phyloP scores from a whole-genome alignment of 352 stramenopile genomes.

The Phytophthora lateralis region DNA sequence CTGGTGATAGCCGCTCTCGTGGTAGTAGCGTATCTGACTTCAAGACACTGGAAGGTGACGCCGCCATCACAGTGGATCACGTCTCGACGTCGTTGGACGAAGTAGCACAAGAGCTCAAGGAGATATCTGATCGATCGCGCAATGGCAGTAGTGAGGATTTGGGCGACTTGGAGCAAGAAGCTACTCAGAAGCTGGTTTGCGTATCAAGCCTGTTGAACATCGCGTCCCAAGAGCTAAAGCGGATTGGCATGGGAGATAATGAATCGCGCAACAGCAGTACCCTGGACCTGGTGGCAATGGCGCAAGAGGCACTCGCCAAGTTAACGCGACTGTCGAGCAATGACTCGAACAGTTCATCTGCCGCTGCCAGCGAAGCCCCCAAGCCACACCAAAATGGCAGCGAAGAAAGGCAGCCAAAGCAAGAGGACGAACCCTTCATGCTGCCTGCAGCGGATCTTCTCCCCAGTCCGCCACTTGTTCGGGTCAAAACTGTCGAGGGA shows the following conservation, averaged over 20 bases:
- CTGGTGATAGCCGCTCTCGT: conserved; percentile 23
- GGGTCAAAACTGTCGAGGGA: conserved; percentile 8
- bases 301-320: conserved; percentile 26
- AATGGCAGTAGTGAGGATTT: conserved; percentile 20
- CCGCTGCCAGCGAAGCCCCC: conserved; percentile 1
- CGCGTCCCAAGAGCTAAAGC: conserved; percentile 49
- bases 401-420: neutral
- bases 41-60: conserved; percentile 15
- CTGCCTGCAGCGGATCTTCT: conserved; percentile 1
- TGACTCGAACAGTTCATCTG: neutral
- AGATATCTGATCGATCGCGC: conserved; percentile 28
- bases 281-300: conserved; percentile 28
- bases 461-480: neutral
- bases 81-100: conserved; percentile 40
- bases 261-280: conserved; percentile 21
- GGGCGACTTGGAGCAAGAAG: conserved; percentile 20
- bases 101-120: conserved; percentile 41
- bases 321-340: conserved; percentile 19
- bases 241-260: conserved; percentile 41
- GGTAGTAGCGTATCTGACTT: conserved; percentile 19
- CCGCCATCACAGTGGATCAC: conserved; percentile 20
- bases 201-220: conserved; percentile 42
- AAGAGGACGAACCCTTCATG: neutral
- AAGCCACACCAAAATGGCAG: neutral
- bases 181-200: conserved; percentile 28